phyloP scores from a whole-genome alignment of 768 basidiomycete species.

The Scleroderma citrinum region DNA sequence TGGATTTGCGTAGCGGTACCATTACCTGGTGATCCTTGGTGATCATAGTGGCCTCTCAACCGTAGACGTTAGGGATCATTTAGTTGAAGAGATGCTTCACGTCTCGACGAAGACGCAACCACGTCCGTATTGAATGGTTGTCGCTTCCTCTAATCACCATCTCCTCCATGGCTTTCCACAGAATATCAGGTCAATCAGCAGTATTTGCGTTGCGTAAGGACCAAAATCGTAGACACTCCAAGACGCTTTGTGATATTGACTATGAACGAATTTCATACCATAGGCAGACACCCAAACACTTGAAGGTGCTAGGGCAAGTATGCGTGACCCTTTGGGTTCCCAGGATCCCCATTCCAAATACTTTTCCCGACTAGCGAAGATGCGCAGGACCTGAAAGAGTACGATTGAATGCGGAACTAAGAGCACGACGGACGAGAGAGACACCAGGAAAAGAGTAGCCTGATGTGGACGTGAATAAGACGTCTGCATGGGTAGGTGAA shows the following conservation, averaged over 20 bases:
- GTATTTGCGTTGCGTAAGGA: constrained; percentile 14
- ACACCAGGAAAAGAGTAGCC: constrained; percentile 10
- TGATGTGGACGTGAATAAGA: constrained; percentile 28
- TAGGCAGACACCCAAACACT: constrained; percentile 32
- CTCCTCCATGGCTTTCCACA: constrained; percentile 16
- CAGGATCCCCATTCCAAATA: constrained; percentile 24
- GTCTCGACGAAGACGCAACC: not conserved
- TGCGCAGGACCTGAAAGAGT: constrained; percentile 17
- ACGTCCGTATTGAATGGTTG: not conserved
- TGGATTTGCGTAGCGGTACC: constrained; percentile 21
- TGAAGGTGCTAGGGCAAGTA: constrained; percentile 22
- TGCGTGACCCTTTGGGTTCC: constrained; percentile 27
- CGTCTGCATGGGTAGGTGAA: constrained; percentile 22
- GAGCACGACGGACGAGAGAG: constrained; percentile 16
- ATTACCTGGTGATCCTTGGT: constrained; percentile 31
- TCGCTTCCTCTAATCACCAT: not conserved
- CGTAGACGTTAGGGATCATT: constrained; percentile 8
- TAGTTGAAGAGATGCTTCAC: constrained; percentile 1
- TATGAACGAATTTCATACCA: constrained; percentile 28
- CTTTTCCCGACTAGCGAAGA: constrained; percentile 2
- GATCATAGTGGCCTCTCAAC: constrained; percentile 31
- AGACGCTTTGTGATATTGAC: constrained; percentile 13
- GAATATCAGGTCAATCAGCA: constrained; percentile 3
- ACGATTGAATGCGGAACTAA: constrained; percentile 29
- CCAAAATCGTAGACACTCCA: constrained; percentile 32